Evolutionary conservation across 2,329 filamentous ascomycete genomes (phyloP).

Genomic region (Leptodontidium sp.): DNA sequence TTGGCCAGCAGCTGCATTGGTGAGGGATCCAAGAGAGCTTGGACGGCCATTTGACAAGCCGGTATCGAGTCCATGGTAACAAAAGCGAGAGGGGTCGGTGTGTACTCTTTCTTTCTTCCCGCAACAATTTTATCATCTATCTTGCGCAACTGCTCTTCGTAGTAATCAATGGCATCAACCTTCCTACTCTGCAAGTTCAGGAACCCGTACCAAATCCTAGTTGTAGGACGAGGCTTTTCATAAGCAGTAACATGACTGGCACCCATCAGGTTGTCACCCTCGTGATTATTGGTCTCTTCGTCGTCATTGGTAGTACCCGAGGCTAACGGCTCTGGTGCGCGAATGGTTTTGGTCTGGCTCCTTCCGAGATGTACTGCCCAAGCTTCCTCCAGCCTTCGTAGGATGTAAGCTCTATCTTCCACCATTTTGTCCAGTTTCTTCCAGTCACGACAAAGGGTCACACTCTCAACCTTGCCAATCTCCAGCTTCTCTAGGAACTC

Average conservation of each 20-base stretch:
- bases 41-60: slow-evolving; percentile 92
- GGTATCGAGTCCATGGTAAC: slow-evolving; percentile 98
- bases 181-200: slow-evolving; percentile 75
- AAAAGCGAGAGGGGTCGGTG: slow-evolving; percentile 85
- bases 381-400: slow-evolving; percentile 81
- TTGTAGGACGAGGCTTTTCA: slow-evolving; percentile 67
- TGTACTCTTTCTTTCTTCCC: slow-evolving; percentile 78
- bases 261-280: slow-evolving; percentile 66
- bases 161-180: slow-evolving; percentile 94
- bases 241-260: slow-evolving; percentile 50
- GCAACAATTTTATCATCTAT: slow-evolving; percentile 77
- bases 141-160: slow-evolving; percentile 81
- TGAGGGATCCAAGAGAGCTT: slow-evolving; percentile 90
- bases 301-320: slow-evolving; percentile 47
- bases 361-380: slow-evolving; percentile 82
- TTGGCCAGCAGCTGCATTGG: slow-evolving; percentile 87
- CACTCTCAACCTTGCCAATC: slow-evolving; percentile 88
- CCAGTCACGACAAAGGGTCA: slow-evolving; percentile 90
- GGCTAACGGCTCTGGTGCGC: slow-evolving; percentile 48
- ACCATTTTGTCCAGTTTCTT: slow-evolving; percentile 79
- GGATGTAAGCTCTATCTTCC: slow-evolving; percentile 66
- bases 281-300: slow-evolving; percentile 56
- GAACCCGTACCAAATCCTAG: slow-evolving; percentile 80
- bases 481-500: slow-evolving; percentile 85
- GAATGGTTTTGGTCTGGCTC: slow-evolving; percentile 55